Percentiles rank a stretch among this genome's conserved stretches.
These are phyloP conservation scores for Dendrobium nobile DNA, from an alignment of 106 monocot species.

Conservation along the genomic window DNA sequence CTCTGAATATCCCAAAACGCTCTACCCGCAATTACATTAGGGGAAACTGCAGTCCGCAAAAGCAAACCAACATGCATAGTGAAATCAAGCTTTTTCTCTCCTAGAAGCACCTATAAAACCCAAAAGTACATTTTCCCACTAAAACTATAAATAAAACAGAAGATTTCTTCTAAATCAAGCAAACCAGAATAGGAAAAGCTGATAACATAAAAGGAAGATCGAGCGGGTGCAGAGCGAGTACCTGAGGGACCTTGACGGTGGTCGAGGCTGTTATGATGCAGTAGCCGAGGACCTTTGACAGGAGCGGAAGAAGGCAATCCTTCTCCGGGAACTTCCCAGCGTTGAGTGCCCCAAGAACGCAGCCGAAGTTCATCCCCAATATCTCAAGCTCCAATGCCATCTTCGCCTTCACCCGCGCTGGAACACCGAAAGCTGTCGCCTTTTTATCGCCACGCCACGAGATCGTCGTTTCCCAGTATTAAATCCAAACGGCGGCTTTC, in stretches of 20 bases:
- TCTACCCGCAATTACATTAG: no score
- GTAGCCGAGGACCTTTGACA: constrained; percentile 89
- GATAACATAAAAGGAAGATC: not conserved
- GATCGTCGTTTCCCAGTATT: no score
- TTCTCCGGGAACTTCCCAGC: constrained; percentile 56
- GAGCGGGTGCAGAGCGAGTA: not conserved
- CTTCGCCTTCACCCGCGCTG: not conserved
- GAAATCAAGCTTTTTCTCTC: no score
- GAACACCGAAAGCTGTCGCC: not conserved
- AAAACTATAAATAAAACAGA: not conserved
- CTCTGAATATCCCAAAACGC: no score
- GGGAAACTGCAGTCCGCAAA: no score
- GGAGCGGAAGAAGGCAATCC: constrained; percentile 73
- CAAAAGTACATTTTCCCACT: no score
- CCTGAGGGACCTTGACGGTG: constrained; percentile 96
- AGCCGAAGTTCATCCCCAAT: constrained; percentile 82
- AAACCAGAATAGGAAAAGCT: not conserved
- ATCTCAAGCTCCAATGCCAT: constrained; percentile 58
- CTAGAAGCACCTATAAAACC: no score
- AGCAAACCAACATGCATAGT: no score
- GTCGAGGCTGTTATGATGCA: constrained; percentile 90
- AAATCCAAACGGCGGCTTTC: no score
- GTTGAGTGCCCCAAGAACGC: constrained; percentile 50
- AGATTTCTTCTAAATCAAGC: not conserved
- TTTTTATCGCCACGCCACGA: no score